Conservation (phyloP, 148 eudicot genomes). For the Amaranthus palmeri region DNA sequence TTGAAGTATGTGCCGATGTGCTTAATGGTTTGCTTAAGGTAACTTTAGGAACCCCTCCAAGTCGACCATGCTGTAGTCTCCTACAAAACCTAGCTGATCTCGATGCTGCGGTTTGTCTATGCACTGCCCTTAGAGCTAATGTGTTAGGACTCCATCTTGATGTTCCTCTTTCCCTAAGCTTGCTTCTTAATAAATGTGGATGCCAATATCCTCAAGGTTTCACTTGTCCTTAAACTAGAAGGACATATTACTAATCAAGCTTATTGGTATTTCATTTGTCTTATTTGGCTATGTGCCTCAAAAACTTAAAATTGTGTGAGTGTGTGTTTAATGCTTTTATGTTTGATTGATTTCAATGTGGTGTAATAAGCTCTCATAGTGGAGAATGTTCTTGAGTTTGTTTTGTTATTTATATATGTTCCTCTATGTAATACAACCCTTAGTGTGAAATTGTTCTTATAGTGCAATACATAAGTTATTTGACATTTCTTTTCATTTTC, state of each 20-base stretch:
- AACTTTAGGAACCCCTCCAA: slow-evolving; percentile 43
- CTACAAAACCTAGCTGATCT: slow-evolving; percentile 45
- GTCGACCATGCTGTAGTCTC: slow-evolving; percentile 48
- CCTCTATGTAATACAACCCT: no score
- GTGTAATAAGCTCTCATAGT: not conserved
- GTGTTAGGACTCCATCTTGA: slow-evolving; percentile 46
- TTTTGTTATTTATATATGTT: no score
- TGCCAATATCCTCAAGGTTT: slow-evolving; percentile 43
- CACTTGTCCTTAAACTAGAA: slow-evolving; percentile 30
- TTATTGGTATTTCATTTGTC: not conserved
- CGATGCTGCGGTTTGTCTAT: slow-evolving; percentile 60
- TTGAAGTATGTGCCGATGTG: slow-evolving; percentile 47
- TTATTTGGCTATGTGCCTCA: not conserved
- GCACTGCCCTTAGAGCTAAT: slow-evolving; percentile 58
- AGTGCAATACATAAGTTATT: no score
- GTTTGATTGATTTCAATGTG: not conserved
- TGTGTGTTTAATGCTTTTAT: not conserved
- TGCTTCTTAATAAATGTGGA: slow-evolving; percentile 46
- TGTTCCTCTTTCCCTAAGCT: slow-evolving; percentile 43
- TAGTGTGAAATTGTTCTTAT: no score
- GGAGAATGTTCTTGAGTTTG: no score
- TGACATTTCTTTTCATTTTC: no score
- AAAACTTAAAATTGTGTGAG: not conserved
- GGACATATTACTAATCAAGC: not conserved
- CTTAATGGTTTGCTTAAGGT: slow-evolving; percentile 36